These are phyloP conservation scores for Trifolium pratense DNA, from an alignment of 306 rosid genomes.

Conservation along the genomic window DNA sequence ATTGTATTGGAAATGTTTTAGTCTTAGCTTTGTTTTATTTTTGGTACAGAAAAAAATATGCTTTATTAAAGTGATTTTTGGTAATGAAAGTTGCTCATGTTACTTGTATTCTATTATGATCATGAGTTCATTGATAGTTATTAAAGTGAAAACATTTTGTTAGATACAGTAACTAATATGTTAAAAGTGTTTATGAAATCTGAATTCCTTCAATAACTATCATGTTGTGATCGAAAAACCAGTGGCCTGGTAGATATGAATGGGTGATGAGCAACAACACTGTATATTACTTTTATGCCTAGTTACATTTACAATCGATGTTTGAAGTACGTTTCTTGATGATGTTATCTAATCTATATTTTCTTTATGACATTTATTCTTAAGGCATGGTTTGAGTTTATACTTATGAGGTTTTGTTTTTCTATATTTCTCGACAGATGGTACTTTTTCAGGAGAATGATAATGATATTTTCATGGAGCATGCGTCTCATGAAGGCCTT, in stretches of 20 bases:
- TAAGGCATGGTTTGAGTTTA: background rate
- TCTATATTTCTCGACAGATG: slow-evolving; percentile 35
- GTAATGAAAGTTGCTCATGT: too few relatives aligned
- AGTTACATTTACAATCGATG: background rate
- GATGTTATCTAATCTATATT: slow-evolving; percentile 20
- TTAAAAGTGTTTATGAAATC: too few relatives aligned
- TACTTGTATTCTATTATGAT: too few relatives aligned
- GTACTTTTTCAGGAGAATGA: background rate
- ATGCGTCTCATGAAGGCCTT: slow-evolving; percentile 18
- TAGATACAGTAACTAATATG: too few relatives aligned
- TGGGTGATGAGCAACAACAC: too few relatives aligned
- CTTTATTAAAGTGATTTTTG: too few relatives aligned
- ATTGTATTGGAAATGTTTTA: background rate
- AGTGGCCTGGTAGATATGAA: too few relatives aligned
- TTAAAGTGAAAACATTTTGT: background rate
- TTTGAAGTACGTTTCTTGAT: slow-evolving; percentile 36
- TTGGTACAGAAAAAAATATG: too few relatives aligned
- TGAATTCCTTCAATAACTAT: background rate
- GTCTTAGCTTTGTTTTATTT: too few relatives aligned
- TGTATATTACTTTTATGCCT: too few relatives aligned
- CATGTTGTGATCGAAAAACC: too few relatives aligned
- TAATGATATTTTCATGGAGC: slow-evolving; percentile 42
- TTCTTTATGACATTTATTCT: slow-evolving; percentile 26
- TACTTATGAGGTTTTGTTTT: background rate
- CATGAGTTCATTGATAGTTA: too few relatives aligned